phyloP scores from a whole-genome alignment of 345 rosid species.

The Arabis alpina region DNA sequence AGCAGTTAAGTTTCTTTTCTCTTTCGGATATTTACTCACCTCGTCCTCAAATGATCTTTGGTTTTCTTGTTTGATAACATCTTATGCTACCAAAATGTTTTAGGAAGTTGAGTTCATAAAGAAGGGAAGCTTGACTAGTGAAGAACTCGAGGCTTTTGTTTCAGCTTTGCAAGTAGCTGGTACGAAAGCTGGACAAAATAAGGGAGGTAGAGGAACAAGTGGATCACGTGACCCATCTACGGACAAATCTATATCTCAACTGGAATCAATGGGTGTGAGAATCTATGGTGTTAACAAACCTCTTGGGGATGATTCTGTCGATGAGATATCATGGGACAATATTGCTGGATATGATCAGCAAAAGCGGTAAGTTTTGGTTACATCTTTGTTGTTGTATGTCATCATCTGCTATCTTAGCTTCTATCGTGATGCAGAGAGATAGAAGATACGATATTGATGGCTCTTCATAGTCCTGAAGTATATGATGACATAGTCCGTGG shows the following conservation, averaged over 20 bases:
- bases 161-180: conserved; percentile 74
- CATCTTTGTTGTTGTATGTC: background rate
- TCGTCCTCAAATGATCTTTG: background rate
- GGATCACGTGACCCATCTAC: conserved; percentile 45
- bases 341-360: conserved; percentile 93
- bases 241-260: conserved; percentile 59
- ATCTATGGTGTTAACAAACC: conserved; percentile 75
- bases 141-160: conserved; percentile 88
- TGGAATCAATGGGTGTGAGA: conserved; percentile 86
- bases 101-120: conserved; percentile 96
- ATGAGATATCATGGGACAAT: conserved; percentile 82
- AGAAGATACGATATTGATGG: conserved; percentile 87
- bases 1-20: conserved; percentile 62
- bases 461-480: conserved; percentile 82
- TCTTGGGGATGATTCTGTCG: conserved; percentile 45
- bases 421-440: conserved; percentile 64
- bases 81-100: conserved; percentile 12
- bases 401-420: conserved; percentile 1
- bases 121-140: conserved; percentile 68
- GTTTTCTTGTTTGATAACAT: background rate
- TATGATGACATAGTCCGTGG: conserved; percentile 94
- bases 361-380: conserved; percentile 49
- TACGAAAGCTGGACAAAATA: conserved; percentile 51
- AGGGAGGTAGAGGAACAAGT: conserved; percentile 46
- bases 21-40: conserved; percentile 1